A percentile compares a stretch with the other conserved stretches of the same genome.
phyloP scores from a whole-genome alignment of 2,329 filamentous ascomycete genomes.

The Aspergillus floridensis region DNA sequence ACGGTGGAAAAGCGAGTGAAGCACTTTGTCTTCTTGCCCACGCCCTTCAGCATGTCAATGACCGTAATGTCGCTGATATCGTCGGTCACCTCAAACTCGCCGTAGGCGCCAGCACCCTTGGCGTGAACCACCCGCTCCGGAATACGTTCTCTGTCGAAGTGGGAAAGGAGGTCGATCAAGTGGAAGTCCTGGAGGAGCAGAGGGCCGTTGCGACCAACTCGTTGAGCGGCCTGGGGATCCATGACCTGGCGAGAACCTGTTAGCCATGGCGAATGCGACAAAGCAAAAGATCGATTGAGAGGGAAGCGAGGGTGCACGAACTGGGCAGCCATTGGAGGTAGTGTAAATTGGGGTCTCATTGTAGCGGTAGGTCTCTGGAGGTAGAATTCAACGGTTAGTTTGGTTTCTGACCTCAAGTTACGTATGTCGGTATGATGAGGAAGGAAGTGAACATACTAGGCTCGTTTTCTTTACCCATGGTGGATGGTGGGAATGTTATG shows the following conservation, averaged over 20 bases:
- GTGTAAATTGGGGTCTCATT: conserved; percentile 59
- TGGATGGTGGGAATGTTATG: conserved; percentile 14
- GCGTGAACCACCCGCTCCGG: conserved; percentile 46
- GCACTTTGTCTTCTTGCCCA: conserved; percentile 67
- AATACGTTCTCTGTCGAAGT: conserved; percentile 43
- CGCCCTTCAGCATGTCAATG: conserved; percentile 52
- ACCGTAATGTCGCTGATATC: conserved; percentile 51
- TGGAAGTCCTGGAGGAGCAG: conserved; percentile 65
- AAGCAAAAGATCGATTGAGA: not conserved
- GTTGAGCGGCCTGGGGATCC: conserved; percentile 53
- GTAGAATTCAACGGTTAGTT: not conserved
- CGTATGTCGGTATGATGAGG: not conserved
- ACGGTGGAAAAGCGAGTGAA: conserved; percentile 72
- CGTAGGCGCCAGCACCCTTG: conserved; percentile 43
- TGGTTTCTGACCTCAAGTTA: not conserved
- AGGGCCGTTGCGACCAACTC: conserved; percentile 57
- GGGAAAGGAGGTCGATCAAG: conserved; percentile 59
- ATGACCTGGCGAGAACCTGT: conserved; percentile 39
- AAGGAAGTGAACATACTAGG: conserved; percentile 23
- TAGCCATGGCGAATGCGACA: conserved; percentile 5
- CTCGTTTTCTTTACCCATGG: conserved; percentile 39
- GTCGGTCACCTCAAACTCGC: conserved; percentile 47
- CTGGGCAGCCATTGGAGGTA: conserved; percentile 58
- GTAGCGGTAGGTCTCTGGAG: conserved; percentile 48
- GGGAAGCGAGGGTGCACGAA: conserved; percentile 12